phyloP scores from a whole-genome alignment of 768 basidiomycete species.

The Tylopilus cervinicoccineus region DNA sequence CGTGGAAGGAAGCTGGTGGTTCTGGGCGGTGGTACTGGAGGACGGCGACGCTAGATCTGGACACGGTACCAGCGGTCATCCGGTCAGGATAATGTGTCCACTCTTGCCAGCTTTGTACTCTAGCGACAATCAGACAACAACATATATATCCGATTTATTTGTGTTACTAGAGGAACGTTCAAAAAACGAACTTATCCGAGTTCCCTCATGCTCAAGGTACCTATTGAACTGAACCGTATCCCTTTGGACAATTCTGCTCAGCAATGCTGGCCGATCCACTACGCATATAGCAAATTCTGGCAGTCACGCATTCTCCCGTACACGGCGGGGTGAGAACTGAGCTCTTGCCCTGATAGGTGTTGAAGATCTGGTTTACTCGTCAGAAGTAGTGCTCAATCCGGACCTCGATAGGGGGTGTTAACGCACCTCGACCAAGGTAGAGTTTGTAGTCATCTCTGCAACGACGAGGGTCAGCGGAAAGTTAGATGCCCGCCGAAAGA shows the following conservation, averaged over 20 bases:
- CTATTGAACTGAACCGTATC: constrained; percentile 64
- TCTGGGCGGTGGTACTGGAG: constrained; percentile 59
- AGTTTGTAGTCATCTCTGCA: constrained; percentile 55
- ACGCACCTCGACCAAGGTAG: constrained; percentile 55
- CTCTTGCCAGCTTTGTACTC: constrained; percentile 15
- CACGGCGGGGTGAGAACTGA: constrained; percentile 54
- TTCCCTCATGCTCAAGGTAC: background rate
- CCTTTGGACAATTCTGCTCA: constrained; percentile 51
- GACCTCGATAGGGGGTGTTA: background rate
- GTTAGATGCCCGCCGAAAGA: constrained; percentile 4
- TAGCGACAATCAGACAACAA: constrained; percentile 9
- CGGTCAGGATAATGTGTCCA: background rate
- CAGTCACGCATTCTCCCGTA: constrained; percentile 54
- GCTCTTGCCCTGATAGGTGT: constrained; percentile 66
- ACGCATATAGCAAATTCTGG: constrained; percentile 75
- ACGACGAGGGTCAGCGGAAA: background rate
- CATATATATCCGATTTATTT: constrained; percentile 4
- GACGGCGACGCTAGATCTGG: constrained; percentile 39
- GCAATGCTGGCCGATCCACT: constrained; percentile 67
- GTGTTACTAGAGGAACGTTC: background rate
- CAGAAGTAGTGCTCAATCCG: background rate
- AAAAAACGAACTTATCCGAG: background rate
- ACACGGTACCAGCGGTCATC: background rate
- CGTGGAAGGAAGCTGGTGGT: constrained; percentile 64
- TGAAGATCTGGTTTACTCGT: constrained; percentile 49